phyloP scores from a whole-genome alignment of 2,329 filamentous ascomycete species.

The Diaporthe humulicola region DNA sequence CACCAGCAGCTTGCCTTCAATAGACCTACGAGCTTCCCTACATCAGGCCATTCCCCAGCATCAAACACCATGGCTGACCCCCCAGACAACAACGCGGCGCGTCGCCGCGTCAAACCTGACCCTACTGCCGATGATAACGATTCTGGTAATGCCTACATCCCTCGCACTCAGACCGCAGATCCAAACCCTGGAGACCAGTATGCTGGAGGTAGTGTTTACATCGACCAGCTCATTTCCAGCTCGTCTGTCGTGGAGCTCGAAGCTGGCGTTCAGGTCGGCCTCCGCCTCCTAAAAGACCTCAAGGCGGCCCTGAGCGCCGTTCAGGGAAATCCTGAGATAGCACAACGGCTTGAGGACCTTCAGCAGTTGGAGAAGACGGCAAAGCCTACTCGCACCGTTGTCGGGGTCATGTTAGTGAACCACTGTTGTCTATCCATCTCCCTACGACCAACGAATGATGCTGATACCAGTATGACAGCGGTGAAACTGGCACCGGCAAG shows the following conservation, averaged over 20 bases:
- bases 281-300: slow-evolving; percentile 43
- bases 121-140: neutral
- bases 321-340: slow-evolving; percentile 40
- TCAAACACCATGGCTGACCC: neutral
- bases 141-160: neutral
- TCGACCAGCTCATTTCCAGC: slow-evolving; percentile 44
- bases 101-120: neutral
- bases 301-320: slow-evolving; percentile 40
- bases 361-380: slow-evolving; percentile 55
- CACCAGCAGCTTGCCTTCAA: neutral
- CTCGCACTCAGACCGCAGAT: neutral
- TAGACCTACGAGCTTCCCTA: neutral
- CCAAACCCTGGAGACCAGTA: neutral
- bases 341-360: slow-evolving; percentile 48
- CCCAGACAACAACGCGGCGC: neutral
- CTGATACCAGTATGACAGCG: slow-evolving; percentile 44
- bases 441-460: neutral
- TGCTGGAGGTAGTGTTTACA: neutral
- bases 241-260: slow-evolving; percentile 44
- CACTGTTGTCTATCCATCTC: neutral
- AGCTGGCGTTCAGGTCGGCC: slow-evolving; percentile 42
- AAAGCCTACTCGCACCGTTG: slow-evolving; percentile 55
- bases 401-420: slow-evolving; percentile 64
- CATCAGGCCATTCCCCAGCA: neutral
- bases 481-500: slow-evolving; percentile 73